Evolutionary conservation across 2,329 filamentous ascomycete genomes (phyloP).

Genomic region (Diaporthe ilicicola): DNA sequence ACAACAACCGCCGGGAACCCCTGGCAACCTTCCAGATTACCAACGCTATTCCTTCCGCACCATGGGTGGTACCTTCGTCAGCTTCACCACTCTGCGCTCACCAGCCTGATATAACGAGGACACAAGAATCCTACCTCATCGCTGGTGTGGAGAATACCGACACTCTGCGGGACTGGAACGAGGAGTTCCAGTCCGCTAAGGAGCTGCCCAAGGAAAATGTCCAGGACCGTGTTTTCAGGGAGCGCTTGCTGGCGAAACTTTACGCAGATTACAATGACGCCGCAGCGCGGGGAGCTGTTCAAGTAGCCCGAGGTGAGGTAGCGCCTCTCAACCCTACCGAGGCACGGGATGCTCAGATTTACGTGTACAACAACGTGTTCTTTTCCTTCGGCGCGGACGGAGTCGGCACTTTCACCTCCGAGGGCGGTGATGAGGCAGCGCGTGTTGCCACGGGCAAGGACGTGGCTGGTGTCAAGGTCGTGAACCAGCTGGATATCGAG

Average conservation of each 20-base stretch:
- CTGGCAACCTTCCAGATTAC: slow-evolving; percentile 95
- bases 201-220: slow-evolving; percentile 94
- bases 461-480: slow-evolving; percentile 89
- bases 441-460: slow-evolving; percentile 97
- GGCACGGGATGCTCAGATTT: slow-evolving; percentile 91
- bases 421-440: slow-evolving; percentile 96
- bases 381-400: slow-evolving; percentile 98
- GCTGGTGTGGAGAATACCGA: slow-evolving; percentile 93
- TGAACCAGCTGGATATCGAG: slow-evolving; percentile 96
- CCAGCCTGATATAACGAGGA: slow-evolving; percentile 83
- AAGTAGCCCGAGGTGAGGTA: slow-evolving; percentile 93
- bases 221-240: slow-evolving; percentile 94
- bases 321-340: slow-evolving; percentile 95
- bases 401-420: slow-evolving; percentile 94
- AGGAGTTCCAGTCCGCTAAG: slow-evolving; percentile 96
- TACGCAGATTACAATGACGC: slow-evolving; percentile 98
- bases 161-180: slow-evolving; percentile 96
- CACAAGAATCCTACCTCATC: slow-evolving; percentile 92
- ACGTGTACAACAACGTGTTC: slow-evolving; percentile 99
- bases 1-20: slow-evolving; percentile 85
- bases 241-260: slow-evolving; percentile 91
- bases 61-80: slow-evolving; percentile 84
- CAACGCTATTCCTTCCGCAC: slow-evolving; percentile 89
- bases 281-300: slow-evolving; percentile 87
- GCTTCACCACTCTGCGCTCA: slow-evolving; percentile 72